Evolutionary conservation across 805 yeast species (phyloP), one percentile per base, ranked within the genome.

Genomic region (Groenewaldozyma tartarivorans): DNA sequence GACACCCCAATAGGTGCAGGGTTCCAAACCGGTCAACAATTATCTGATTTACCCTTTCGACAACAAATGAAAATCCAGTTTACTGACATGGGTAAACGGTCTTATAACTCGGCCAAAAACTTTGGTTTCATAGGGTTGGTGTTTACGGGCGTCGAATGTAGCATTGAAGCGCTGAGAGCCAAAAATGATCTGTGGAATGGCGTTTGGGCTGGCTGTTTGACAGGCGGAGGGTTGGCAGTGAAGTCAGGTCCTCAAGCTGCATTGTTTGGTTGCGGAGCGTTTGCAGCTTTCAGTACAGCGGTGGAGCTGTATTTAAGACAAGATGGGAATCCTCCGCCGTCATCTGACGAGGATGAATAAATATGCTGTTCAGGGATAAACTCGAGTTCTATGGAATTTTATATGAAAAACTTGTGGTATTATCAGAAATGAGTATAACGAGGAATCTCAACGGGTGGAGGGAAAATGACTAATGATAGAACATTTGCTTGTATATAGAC

Each of bases 191-290:
- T 90, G 7, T 86, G 80, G 64, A 92, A 92, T 58, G 96, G 96
- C 35, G 76, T 85, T 2, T 71, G 76, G 34, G 97, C 97, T 3
- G 98, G 98, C 2, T 92, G 96, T 63, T 68, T 90, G 29, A 92
- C 98, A 1, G 98, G 98, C 34, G 98, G 95, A 26, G 96, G 95
- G 0, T 71, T 92, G 39, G 94, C 96, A 1, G 72, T 83, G 51
- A 85, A 82, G 57, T 77, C 92, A 36, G 98, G 98, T 1, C 98
- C 98, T 1, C 87, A 80, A 53, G 94, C 95, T 21, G 92, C 95
- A 0, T 53, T 78, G 20, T 59, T 88, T 44, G 98, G 98, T 1
- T 92, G 97, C 69, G 96, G 94, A 20, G 98, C 96, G 5, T 92
- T 92, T 66, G 96, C 97, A 2, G 95, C 92, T 5, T 92, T 92